Conservation (phyloP, 139 green algal species). For the Zygnema circumcarinatum region DNA sequence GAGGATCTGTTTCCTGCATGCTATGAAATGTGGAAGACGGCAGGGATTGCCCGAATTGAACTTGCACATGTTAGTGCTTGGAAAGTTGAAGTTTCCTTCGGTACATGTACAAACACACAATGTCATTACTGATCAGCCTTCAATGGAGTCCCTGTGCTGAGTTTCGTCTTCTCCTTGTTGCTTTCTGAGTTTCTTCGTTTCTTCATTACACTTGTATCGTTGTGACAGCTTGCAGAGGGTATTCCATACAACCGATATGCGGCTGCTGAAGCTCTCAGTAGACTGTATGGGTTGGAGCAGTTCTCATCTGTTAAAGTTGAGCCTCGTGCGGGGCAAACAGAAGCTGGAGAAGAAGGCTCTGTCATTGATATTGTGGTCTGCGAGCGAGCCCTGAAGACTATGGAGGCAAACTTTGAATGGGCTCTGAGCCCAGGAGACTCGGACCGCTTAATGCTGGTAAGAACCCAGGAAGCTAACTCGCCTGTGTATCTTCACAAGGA, state of each 20-base stretch:
- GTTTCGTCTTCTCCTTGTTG: too few species aligned
- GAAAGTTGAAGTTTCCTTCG: too few species aligned
- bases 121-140: too few species aligned
- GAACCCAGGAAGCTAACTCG: not conserved
- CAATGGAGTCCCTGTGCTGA: too few species aligned
- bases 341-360: slow-evolving; percentile 67
- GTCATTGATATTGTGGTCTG: slow-evolving; percentile 80
- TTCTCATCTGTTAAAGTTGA: slow-evolving; percentile 80
- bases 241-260: slow-evolving; percentile 77
- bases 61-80: too few species aligned
- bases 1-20: too few species aligned
- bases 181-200: too few species aligned
- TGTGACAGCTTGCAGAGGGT: slow-evolving; percentile 5
- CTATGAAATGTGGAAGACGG: too few species aligned
- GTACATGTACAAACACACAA: too few species aligned
- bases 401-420: slow-evolving; percentile 71
- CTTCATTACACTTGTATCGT: too few species aligned
- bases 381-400: slow-evolving; percentile 70
- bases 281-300: slow-evolving; percentile 78
- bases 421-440: slow-evolving; percentile 67
- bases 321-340: slow-evolving; percentile 65
- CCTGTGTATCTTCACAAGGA: too few species aligned
- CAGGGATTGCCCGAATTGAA: too few species aligned
- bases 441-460: slow-evolving; percentile 65
- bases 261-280: slow-evolving; percentile 73